Percentiles rank a stretch among this genome's conserved stretches.
Evolutionary conservation across 176 grass and related monocot genomes (phyloP).

Genomic region (maize (Zea mays)): Zm-B73-REFERENCE-NAM-5.0 NC_050097.1:39655001-39655500

Average conservation of each 20-base stretch:
- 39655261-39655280: conserved; percentile 4
- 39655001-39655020: not conserved
- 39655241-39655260: not conserved
- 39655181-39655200: not conserved
- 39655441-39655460: no score
- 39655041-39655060: not conserved
- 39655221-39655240: not conserved
- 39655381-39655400: no score
- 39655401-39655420: no score
- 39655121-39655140: not conserved
- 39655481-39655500: no score
- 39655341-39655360: no score
- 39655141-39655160: conserved; percentile 17
- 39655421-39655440: no score
- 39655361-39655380: no score
- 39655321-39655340: no score
- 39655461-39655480: no score
- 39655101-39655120: not conserved
- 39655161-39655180: not conserved
- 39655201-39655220: conserved; percentile 14
- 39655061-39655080: not conserved
- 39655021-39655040: not conserved
- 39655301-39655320: not conserved
- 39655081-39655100: not conserved
- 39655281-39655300: not conserved